Evolutionary conservation across 352 stramenopile species (phyloP), one percentile per base, ranked within the genome.

Genomic region (Phytophthora constricta): DNA sequence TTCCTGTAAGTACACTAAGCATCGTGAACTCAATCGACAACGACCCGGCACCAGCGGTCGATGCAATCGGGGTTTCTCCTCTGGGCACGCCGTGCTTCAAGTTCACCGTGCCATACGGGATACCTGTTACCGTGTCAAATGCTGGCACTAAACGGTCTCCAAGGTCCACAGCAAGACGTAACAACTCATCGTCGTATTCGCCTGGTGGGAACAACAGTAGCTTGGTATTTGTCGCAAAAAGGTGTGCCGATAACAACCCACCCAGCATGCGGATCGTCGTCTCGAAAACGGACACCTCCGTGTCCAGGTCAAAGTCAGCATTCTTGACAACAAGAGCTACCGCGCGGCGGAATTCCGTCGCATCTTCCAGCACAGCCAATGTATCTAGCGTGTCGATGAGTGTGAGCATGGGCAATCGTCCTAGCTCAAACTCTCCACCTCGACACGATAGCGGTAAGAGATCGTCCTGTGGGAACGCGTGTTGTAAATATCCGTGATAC

Each of bases 71-170:
- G 3, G 97, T 99, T 82, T 99, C 97, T 54, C 79, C 89, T 20
- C 70, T 64, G 1, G 97, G 97, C 23, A 99, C 90, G 2, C 88
- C 88, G 7, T 69, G 47, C 4, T 92, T 70, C 16, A 99, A 62
- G 70, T 99, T 99, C 14, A 99, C 97, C 3, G 96, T 99, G 22
- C 97, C 97, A 70, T 96, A 99, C 17, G 98, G 97, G 72, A 99
- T 99, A 7, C 86, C 89, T 25, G 97, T 99, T 23, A 79, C 66
- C 1, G 97, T 99, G 39, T 98, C 72, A 79, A 99, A 99, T 37
- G 98, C 98, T 19, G 92, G 89, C 60, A 99, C 74, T 5, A 99
- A 75, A 3, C 98, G 90, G 27, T 98, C 84, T 2, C 86, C 98
- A 47, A 99, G 80, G 74, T 99, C 98, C 17, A 95, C 64, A 1